These are phyloP conservation scores for Psidium guajava DNA, from an alignment of 345 rosid genomes.

Conservation along the genomic window DNA sequence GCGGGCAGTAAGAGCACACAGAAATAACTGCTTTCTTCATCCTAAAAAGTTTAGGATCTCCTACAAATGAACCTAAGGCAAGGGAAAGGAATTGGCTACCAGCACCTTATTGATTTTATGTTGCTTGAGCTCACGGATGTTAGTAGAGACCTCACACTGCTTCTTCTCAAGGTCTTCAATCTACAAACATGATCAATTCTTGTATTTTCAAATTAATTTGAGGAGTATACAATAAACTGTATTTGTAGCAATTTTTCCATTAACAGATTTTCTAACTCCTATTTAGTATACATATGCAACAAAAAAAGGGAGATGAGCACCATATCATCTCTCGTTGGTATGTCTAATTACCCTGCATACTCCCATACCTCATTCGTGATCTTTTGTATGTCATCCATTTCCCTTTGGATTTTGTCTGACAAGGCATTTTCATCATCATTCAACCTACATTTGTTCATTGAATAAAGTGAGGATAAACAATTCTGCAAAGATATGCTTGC, in stretches of 20 bases:
- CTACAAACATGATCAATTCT: slow-evolving; percentile 25
- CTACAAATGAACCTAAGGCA: not conserved
- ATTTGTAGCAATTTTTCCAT: not conserved
- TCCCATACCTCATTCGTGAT: slow-evolving; percentile 54
- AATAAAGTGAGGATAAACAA: not conserved
- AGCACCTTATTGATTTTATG: slow-evolving; percentile 72
- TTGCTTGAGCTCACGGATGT: slow-evolving; percentile 37
- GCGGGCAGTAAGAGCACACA: not conserved
- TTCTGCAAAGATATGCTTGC: not conserved
- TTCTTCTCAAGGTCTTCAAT: slow-evolving; percentile 37
- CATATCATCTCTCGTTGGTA: not conserved
- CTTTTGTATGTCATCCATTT: slow-evolving; percentile 30
- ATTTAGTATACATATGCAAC: not conserved
- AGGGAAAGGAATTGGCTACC: slow-evolving; percentile 5
- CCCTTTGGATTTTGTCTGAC: slow-evolving; percentile 24
- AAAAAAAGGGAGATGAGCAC: not conserved
- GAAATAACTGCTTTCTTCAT: not conserved
- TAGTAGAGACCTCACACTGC: slow-evolving; percentile 15
- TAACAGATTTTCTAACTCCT: not conserved
- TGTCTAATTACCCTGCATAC: not conserved
- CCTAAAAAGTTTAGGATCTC: not conserved
- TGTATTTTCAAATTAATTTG: not conserved
- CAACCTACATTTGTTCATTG: slow-evolving; percentile 25
- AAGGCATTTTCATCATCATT: slow-evolving; percentile 54
- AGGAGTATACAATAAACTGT: not conserved